Base-by-base conservation (phyloP, 768 basidiomycete species). In the Amanita inopinata region DNA sequence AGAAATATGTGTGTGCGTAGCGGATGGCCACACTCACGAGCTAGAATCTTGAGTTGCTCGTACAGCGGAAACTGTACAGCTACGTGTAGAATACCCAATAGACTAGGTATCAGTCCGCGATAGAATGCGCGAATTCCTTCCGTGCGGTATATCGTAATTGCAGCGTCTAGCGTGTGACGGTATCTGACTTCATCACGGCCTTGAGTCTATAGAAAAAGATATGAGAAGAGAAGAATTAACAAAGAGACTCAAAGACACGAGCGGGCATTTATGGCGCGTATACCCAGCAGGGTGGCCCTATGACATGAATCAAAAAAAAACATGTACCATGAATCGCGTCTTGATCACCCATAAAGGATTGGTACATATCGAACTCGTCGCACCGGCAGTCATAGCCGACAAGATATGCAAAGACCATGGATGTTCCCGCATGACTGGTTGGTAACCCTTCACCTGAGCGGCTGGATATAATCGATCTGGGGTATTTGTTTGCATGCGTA, bases 341-440 rank as follows among this genome's bases (percentile, higher is more conserved):
- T 97, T 98, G 61, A 99, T 92, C 31, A 99, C 91, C 96, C 96
- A 99, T 5, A 99, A 61, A 0, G 96, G 96, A 62, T 90, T 97
- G 18, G 96, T 98, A 54, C 83, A 83, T 40, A 90, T 77, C 4
- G 96, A 96, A 55, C 94, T 93, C 14, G 83, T 69, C 4, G 89
- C 93, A 9, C 96, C 96, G 1, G 94, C 96, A 33, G 77, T 71
- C 94, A 99, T 97, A 4, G 96, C 93, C 4, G 96, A 94, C 4
- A 90, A 59, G 47, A 99, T 86, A 53, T 99, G 94, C 4, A 89
- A 64, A 3, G 80, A 70, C 88, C 86, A 89, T 2, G 85, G 78
- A 54, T 88, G 86, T 51, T 89, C 85, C 20, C 85, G 73, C 54
- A 77, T 74, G 39, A 74, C 71, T 0, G 86, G 86, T 46, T 88